phyloP scores from a whole-genome alignment of 2,329 filamentous ascomycete genomes.

The Amauroascus niger region DNA sequence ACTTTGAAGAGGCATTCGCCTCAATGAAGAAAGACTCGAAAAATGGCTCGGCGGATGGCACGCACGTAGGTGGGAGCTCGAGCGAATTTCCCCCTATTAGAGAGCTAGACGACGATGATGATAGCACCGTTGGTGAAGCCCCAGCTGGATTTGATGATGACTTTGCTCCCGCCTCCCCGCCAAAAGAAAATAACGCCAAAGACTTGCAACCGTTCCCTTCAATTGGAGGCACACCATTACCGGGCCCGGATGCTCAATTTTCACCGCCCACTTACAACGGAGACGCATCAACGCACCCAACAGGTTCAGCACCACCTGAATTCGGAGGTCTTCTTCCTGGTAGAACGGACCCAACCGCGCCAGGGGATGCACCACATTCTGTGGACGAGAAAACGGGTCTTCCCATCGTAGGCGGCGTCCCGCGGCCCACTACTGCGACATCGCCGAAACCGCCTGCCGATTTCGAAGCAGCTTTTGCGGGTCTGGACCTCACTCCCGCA shows the following conservation, averaged over 20 bases:
- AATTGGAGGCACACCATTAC: conserved; percentile 38
- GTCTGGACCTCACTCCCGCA: conserved; percentile 37
- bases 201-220: conserved; percentile 34
- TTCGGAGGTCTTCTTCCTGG: conserved; percentile 34
- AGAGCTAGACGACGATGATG: conserved; percentile 72
- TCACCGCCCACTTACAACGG: conserved; percentile 43
- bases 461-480: conserved; percentile 41
- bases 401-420: conserved; percentile 31
- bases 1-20: conserved; percentile 41
- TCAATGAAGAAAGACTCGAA: conserved; percentile 34
- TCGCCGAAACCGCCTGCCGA: conserved; percentile 28
- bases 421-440: conserved; percentile 26
- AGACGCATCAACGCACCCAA: conserved; percentile 20
- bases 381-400: conserved; percentile 30
- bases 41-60: conserved; percentile 28
- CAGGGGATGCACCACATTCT: conserved; percentile 33
- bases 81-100: conserved; percentile 88
- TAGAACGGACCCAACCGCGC: conserved; percentile 32
- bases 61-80: conserved; percentile 27
- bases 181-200: conserved; percentile 26
- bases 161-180: conserved; percentile 58
- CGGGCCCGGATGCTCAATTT: conserved; percentile 46
- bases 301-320: conserved; percentile 28
- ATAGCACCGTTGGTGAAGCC: conserved; percentile 59
- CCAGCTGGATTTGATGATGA: conserved; percentile 75